phyloP scores from a whole-genome alignment of 176 grass and related monocot species.

The Cymbopogon citratus region DNA sequence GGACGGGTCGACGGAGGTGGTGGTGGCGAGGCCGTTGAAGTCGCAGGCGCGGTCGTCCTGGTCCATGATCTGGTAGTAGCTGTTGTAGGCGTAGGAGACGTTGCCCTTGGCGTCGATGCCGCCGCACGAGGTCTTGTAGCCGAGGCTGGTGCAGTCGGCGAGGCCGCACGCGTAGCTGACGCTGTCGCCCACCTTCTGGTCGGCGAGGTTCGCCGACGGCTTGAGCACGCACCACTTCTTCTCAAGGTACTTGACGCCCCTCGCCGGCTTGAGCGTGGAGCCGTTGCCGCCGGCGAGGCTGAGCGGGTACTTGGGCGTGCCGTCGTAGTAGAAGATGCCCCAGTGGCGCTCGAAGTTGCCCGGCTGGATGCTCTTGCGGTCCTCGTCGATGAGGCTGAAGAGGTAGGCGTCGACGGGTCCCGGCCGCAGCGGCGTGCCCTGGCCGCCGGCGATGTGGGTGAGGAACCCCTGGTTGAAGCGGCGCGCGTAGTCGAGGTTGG shows the following conservation, averaged over 20 bases:
- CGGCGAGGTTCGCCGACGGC: constrained; percentile 23
- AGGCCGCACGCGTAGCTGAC: constrained; percentile 69
- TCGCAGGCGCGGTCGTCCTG: constrained; percentile 66
- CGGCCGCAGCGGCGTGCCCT: constrained; percentile 65
- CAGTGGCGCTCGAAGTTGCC: constrained; percentile 94
- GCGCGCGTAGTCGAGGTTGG: constrained; percentile 42
- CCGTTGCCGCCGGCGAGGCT: constrained; percentile 27
- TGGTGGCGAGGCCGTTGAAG: constrained; percentile 49
- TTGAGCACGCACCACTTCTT: constrained; percentile 74
- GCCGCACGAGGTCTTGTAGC: constrained; percentile 67
- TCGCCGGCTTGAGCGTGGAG: constrained; percentile 32
- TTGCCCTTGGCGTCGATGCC: constrained; percentile 69
- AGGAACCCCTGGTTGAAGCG: constrained; percentile 82
- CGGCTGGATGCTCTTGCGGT: constrained; percentile 69
- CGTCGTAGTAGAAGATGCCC: constrained; percentile 87
- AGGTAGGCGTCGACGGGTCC: constrained; percentile 71
- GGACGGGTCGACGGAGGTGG: constrained; percentile 53
- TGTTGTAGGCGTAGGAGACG: constrained; percentile 72
- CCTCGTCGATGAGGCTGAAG: constrained; percentile 87
- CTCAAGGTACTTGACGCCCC: constrained; percentile 42
- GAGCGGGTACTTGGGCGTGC: constrained; percentile 65
- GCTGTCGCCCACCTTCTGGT: constrained; percentile 47
- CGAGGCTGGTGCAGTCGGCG: constrained; percentile 71
- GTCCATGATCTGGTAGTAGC: constrained; percentile 72
- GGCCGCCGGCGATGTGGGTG: constrained; percentile 30